These are phyloP conservation scores for Favolaschia claudopus DNA, from an alignment of 768 basidiomycete species.

Conservation along the genomic window DNA sequence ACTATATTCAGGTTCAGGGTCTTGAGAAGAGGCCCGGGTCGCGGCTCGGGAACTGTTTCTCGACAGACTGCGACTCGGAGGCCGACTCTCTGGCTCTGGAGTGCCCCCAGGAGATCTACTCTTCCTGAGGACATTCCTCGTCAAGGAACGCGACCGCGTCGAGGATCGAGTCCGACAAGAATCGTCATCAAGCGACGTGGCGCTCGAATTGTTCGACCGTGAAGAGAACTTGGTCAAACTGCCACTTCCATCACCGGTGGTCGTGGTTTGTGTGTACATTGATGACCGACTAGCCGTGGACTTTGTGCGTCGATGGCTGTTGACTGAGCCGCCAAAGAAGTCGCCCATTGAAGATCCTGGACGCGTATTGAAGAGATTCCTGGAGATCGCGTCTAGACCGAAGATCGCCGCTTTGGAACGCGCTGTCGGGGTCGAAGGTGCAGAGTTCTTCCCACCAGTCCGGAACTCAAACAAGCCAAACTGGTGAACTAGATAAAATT, in stretches of 20 bases:
- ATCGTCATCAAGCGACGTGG: conserved; percentile 70
- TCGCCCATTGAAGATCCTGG: conserved; percentile 76
- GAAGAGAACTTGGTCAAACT: conserved; percentile 77
- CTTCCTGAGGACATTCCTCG: conserved; percentile 47
- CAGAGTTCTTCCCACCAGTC: conserved; percentile 72
- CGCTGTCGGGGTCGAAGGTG: conserved; percentile 87
- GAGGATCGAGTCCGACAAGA: conserved; percentile 51
- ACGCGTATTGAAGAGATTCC: conserved; percentile 82
- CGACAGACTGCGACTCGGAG: conserved; percentile 49
- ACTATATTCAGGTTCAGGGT: conserved; percentile 47
- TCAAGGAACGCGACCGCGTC: conserved; percentile 58
- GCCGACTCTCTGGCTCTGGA: conserved; percentile 55
- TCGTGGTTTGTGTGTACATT: conserved; percentile 72
- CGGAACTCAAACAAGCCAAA: conserved; percentile 90
- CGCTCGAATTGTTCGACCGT: conserved; percentile 72
- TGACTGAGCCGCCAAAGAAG: conserved; percentile 77
- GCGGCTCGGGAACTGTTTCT: conserved; percentile 39
- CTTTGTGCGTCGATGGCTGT: conserved; percentile 70
- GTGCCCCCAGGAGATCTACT: conserved; percentile 51
- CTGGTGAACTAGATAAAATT: conserved; percentile 69
- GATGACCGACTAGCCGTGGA: conserved; percentile 80
- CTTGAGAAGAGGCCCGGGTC: conserved; percentile 52
- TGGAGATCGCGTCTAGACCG: conserved; percentile 87
- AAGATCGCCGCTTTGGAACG: conserved; percentile 87
- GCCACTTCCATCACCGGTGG: conserved; percentile 66